Evolutionary conservation across 768 basidiomycete genomes (phyloP), one percentile per base, ranked within the genome.

Genomic region (Crucibulum laeve): DNA sequence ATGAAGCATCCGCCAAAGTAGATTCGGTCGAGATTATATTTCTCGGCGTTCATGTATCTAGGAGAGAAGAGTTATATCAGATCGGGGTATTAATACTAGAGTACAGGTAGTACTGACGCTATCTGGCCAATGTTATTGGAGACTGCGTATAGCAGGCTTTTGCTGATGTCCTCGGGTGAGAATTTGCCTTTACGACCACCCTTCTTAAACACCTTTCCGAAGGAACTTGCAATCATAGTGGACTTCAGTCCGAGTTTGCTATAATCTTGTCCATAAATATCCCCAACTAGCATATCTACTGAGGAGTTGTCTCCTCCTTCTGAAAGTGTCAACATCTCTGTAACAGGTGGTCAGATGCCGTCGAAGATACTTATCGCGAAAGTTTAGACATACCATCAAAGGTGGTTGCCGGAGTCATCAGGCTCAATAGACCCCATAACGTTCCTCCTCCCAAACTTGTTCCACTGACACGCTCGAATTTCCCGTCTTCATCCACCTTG

Each of bases 1-100:
- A 99, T 99, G 68, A 97, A 99, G 65, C 91, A 97, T 2, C 96
- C 96, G 19, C 96, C 94, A 74, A 98, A 99, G 71, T 97, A 99
- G 52, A 99, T 98, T 59, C 91, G 81, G 55, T 96, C 91, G 47
- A 99, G 64, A 53, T 89, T 84, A 63, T 98, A 96, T 70, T 98
- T 98, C 62, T 98, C 96, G 44, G 96, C 96, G 61, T 99, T 98
- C 96, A 99, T 98, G 65, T 93, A 97, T 37, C 91, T 95, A 46
- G 59, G 24, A 10, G 45, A 46, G 24, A 21, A 38, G 43, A 19
- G 32, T 42, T 28, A 6, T 15, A 5, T 22, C 17, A 17, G 37
- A 24, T 44, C 37, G 37, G 38, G 40, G 25, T 23, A 17, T 21
- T 14, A 28, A 2, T 17, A 15, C 41, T 23, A 15, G 38, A 11